Evolutionary conservation across 331 rosid species (phyloP), one percentile per base, ranked within the genome.

Genomic region (Quercus lobata): DNA sequence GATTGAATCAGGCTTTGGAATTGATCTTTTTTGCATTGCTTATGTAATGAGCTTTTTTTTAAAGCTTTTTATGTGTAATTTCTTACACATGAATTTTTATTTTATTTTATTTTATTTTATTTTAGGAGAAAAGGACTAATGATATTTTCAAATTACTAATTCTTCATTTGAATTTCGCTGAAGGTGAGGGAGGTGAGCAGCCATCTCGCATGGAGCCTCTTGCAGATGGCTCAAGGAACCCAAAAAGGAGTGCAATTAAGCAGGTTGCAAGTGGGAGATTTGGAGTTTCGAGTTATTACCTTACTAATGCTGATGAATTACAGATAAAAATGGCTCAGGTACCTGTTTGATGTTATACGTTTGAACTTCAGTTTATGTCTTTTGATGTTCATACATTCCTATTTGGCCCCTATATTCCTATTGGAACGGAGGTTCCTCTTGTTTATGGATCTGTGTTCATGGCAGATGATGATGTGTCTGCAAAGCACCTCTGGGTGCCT

Each of bases 261-360:
- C 99, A 95, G 84, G 92, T 95, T 78, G 99, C 98, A 4, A 95
- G 99, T 90, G 99, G 98, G 34, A 95, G 99, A 83, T 95, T 95
- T 89, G 99, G 99, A 76, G 99, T 95, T 85, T 89, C 97, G 34
- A 93, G 96, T 89, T 95, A 90, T 81, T 95, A 95, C 86, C 98
- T 95, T 34, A 91, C 99, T 35, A 93, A 95, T 82, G 99, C 99
- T 32, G 97, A 93, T 71, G 99, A 95, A 84, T 82, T 95, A 66
- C 99, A 95, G 87, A 95, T 95, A 76, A 95, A 95, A 89, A 95
- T 95, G 99, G 99, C 99, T 83, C 99, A 95, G 98, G 99, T 92
- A 88, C 61, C 54, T 78, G 32, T 71, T 65, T 61, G 27, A 73
- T 46, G 62, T 52, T 76, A 74, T 27, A 49, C 24, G 4, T 81